These are phyloP conservation scores for Ordospora colligata DNA, from an alignment of 371 early-diverging fungal species.

Conservation along the genomic window DNA sequence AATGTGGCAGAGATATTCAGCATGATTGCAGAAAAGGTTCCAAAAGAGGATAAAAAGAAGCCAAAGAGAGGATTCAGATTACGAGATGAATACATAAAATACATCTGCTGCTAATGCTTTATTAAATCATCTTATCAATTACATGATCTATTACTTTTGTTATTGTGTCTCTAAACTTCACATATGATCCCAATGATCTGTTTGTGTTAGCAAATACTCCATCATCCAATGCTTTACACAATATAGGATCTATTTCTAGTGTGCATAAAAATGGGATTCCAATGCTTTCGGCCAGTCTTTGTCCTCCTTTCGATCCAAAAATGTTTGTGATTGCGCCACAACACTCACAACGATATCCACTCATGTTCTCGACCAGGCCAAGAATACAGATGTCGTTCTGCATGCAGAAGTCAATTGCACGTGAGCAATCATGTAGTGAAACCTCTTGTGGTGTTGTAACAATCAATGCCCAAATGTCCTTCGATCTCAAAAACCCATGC, in stretches of 20 bases:
- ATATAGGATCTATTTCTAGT: slow-evolving; percentile 31
- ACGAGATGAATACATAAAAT: slow-evolving; percentile 20
- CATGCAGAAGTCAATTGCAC: slow-evolving; percentile 83
- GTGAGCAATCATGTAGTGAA: slow-evolving; percentile 81
- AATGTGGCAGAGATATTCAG: slow-evolving; percentile 68
- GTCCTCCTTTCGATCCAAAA: slow-evolving; percentile 56
- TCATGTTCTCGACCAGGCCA: slow-evolving; percentile 96
- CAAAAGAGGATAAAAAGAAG: slow-evolving; percentile 45
- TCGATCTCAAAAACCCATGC: slow-evolving; percentile 71
- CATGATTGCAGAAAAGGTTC: slow-evolving; percentile 55
- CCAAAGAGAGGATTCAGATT: slow-evolving; percentile 7
- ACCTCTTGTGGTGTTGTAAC: slow-evolving; percentile 96
- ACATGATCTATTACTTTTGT: neutral
- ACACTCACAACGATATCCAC: slow-evolving; percentile 81
- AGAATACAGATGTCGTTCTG: slow-evolving; percentile 76
- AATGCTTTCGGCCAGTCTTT: slow-evolving; percentile 43
- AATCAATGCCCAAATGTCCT: slow-evolving; percentile 68
- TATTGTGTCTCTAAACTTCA: slow-evolving; percentile 4
- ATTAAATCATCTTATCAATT: neutral
- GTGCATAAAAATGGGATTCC: slow-evolving; percentile 39
- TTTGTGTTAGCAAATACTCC: slow-evolving; percentile 17
- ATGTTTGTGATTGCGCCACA: slow-evolving; percentile 62
- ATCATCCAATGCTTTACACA: slow-evolving; percentile 29
- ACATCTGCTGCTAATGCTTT: slow-evolving; percentile 45
- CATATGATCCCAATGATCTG: neutral